These are phyloP conservation scores for Leucosporidium scottii DNA, from an alignment of 768 basidiomycete species.

Conservation along the genomic window DNA sequence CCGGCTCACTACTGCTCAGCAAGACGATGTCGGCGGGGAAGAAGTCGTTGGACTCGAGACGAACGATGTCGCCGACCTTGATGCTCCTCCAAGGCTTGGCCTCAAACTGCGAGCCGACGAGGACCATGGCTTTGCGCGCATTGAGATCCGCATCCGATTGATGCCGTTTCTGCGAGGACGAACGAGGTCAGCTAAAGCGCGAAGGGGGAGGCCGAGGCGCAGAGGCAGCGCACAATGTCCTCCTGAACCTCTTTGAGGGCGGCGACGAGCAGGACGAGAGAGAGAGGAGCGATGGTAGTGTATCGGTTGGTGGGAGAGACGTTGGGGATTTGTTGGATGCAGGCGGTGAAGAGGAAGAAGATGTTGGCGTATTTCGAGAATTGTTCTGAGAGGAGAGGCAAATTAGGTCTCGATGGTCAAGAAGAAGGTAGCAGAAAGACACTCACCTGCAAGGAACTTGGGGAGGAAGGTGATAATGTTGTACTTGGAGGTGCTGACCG, in stretches of 20 bases:
- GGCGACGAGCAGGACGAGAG: constrained; percentile 78
- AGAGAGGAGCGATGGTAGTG: constrained; percentile 88
- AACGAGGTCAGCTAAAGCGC: too few species aligned
- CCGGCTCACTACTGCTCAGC: constrained; percentile 84
- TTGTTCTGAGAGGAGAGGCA: constrained; percentile 29
- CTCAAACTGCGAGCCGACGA: constrained; percentile 58
- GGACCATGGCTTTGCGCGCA: constrained; percentile 67
- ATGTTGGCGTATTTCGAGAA: constrained; percentile 77
- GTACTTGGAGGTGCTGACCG: constrained; percentile 50
- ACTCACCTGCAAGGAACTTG: constrained; percentile 83
- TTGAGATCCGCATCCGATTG: constrained; percentile 91
- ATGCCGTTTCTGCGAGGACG: constrained; percentile 73
- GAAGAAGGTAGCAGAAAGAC: too few species aligned
- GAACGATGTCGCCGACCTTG: constrained; percentile 81
- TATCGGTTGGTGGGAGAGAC: constrained; percentile 93
- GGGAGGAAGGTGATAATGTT: constrained; percentile 64
- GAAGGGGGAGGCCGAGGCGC: too few species aligned
- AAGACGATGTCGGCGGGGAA: constrained; percentile 92
- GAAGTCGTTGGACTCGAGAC: constrained; percentile 83
- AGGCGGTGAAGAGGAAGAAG: constrained; percentile 89
- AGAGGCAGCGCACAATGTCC: constrained; percentile 61
- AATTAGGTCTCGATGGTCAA: not conserved
- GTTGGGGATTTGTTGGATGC: constrained; percentile 92
- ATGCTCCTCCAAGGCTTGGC: constrained; percentile 82
- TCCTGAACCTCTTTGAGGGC: constrained; percentile 95